Evolutionary conservation across 1,284 basidiomycete species (phyloP).

Genomic region (Apiotrichum laibachii): DNA sequence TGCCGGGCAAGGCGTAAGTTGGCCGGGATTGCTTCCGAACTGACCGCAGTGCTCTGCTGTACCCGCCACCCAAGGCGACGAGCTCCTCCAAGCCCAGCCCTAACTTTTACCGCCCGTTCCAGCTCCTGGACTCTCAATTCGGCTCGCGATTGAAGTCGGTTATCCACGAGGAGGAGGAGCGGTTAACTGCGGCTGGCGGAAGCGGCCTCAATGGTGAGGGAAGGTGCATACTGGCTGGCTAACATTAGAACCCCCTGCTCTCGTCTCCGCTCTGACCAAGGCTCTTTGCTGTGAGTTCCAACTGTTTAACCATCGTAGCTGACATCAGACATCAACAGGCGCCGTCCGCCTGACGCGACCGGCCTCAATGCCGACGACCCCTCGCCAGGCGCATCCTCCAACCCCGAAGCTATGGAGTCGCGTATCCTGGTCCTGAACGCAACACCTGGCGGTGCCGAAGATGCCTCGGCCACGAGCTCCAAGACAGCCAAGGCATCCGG

Average conservation of each 20-base stretch:
- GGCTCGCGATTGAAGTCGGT: constrained; percentile 65
- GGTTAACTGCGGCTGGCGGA: constrained; percentile 55
- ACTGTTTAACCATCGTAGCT: not conserved
- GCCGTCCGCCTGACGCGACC: constrained; percentile 55
- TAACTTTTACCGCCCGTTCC: constrained; percentile 79
- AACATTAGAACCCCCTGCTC: constrained; percentile 57
- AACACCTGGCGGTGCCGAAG: constrained; percentile 58
- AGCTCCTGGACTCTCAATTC: constrained; percentile 59
- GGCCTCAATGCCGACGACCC: constrained; percentile 19
- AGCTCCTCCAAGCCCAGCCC: constrained; percentile 54
- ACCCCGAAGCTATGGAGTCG: constrained; percentile 59
- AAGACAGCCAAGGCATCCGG: constrained; percentile 53
- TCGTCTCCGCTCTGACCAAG: constrained; percentile 84
- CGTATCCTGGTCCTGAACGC: constrained; percentile 89
- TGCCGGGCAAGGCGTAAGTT: constrained; percentile 64
- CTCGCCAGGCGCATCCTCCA: constrained; percentile 15
- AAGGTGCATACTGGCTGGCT: not conserved
- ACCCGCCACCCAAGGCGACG: constrained; percentile 42
- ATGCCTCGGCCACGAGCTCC: constrained; percentile 10
- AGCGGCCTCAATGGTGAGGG: constrained; percentile 54
- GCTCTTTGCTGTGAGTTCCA: constrained; percentile 74
- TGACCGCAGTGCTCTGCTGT: constrained; percentile 33
- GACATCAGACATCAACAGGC: constrained; percentile 74
- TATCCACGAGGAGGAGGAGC: constrained; percentile 63
- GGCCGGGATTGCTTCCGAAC: too few species aligned